Conservation (phyloP, 2,329 filamentous ascomycete species). For the Fusarium tricinctum region DNA sequence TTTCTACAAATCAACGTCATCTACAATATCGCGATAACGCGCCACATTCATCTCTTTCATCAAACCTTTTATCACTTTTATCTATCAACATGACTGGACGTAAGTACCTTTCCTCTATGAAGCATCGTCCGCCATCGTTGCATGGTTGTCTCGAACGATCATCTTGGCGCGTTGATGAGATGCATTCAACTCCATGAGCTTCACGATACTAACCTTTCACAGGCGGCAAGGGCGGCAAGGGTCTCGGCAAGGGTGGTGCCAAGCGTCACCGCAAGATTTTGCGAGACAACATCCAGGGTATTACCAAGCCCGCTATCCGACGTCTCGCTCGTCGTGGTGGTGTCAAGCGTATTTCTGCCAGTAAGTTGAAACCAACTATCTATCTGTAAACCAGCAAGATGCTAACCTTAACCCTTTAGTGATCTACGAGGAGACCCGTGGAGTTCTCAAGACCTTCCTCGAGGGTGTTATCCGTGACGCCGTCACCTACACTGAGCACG, state of each 20-base stretch:
- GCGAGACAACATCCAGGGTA: constrained; percentile 99
- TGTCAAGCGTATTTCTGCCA: constrained; percentile 99
- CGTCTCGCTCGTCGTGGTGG: constrained; percentile 99
- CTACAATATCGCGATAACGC: constrained; percentile 48
- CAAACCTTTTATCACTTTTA: constrained; percentile 46
- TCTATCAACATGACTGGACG: constrained; percentile 78
- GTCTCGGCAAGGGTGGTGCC: constrained; percentile 96
- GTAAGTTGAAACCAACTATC: constrained; percentile 64
- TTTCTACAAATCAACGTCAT: constrained; percentile 46
- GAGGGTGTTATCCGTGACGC: constrained; percentile 82
- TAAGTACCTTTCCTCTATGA: constrained; percentile 62
- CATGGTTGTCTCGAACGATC: not conserved
- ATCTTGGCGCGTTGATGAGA: constrained; percentile 1
- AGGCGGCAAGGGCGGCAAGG: constrained; percentile 98
- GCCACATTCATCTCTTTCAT: constrained; percentile 49
- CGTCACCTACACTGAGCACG: constrained; percentile 84
- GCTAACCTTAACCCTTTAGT: constrained; percentile 56
- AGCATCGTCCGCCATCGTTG: constrained; percentile 5
- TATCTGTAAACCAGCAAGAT: not conserved
- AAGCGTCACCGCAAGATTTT: constrained; percentile 99
- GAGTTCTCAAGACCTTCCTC: constrained; percentile 83
- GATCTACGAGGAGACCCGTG: constrained; percentile 85
- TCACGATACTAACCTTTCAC: constrained; percentile 59
- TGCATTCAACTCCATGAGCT: constrained; percentile 4
- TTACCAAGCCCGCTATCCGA: constrained; percentile 98